Percentiles rank a stretch among this genome's conserved stretches.
These are phyloP conservation scores for Hygrophorus russula DNA, from an alignment of 768 basidiomycete genomes.

Conservation along the genomic window DNA sequence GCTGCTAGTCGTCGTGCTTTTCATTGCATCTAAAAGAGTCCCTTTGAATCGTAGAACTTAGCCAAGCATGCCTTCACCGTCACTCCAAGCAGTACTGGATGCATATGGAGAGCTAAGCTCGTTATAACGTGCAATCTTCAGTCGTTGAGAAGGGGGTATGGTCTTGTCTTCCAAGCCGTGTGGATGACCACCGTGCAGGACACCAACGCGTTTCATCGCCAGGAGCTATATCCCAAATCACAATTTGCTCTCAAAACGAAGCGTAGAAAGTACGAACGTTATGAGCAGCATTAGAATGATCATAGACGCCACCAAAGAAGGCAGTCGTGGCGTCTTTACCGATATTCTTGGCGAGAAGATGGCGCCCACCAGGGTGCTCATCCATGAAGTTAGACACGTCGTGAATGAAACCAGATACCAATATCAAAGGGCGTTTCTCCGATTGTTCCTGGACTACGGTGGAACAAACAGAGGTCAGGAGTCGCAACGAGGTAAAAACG, in stretches of 20 bases:
- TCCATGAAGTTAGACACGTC: constrained; percentile 78
- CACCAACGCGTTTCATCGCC: constrained; percentile 51
- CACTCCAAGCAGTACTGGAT: constrained; percentile 5
- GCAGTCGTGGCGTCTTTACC: constrained; percentile 89
- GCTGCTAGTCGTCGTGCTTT: too few relatives aligned
- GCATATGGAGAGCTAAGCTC: constrained; percentile 7
- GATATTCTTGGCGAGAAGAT: constrained; percentile 72
- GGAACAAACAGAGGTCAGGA: constrained; percentile 5
- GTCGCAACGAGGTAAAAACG: not conserved
- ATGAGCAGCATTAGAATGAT: constrained; percentile 82
- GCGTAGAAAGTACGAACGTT: constrained; percentile 37
- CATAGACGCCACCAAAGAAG: constrained; percentile 89
- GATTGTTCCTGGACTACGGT: constrained; percentile 66
- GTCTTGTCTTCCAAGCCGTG: constrained; percentile 32
- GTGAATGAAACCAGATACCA: constrained; percentile 89
- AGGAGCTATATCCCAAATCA: constrained; percentile 23
- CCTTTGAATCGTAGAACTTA: not conserved
- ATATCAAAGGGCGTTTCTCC: constrained; percentile 67
- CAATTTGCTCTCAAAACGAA: not conserved
- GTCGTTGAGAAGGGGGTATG: constrained; percentile 36
- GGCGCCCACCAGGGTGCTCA: constrained; percentile 87
- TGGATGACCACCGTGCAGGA: constrained; percentile 40
- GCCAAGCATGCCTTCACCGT: constrained; percentile 10
- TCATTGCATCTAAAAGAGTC: too few relatives aligned
- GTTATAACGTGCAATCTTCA: constrained; percentile 9